Percentiles rank a stretch among this genome's conserved stretches.
These are phyloP conservation scores for Diversispora eburnea DNA, from an alignment of 192 early-diverging fungal species.

Conservation along the genomic window DNA sequence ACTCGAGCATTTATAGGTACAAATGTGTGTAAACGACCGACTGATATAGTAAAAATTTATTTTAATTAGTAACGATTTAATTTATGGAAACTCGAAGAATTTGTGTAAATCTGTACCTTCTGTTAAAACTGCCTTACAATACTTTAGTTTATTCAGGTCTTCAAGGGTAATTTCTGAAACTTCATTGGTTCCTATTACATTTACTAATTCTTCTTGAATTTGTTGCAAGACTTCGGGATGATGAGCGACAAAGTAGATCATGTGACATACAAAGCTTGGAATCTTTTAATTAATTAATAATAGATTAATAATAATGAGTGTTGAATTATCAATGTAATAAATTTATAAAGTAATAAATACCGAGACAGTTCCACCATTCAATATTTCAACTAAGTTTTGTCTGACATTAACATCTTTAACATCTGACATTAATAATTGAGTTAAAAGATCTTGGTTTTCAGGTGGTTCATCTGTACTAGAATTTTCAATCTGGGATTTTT, in stretches of 20 bases:
- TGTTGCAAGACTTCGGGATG: constrained; percentile 6
- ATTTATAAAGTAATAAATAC: neutral
- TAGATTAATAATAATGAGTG: no score
- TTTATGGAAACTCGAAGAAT: neutral
- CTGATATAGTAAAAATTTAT: neutral
- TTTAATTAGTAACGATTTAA: neutral
- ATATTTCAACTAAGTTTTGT: neutral
- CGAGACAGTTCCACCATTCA: neutral
- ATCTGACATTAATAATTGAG: neutral
- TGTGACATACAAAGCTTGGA: neutral
- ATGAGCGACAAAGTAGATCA: neutral
- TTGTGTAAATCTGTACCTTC: neutral
- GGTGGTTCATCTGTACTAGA: neutral
- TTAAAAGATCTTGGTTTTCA: neutral
- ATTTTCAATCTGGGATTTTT: neutral
- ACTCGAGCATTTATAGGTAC: neutral
- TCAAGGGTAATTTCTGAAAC: neutral
- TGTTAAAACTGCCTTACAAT: constrained; percentile 5
- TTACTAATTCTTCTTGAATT: neutral
- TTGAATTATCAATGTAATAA: neutral
- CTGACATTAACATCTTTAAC: constrained; percentile 8
- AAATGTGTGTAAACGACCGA: neutral
- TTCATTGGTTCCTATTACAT: neutral
- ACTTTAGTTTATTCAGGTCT: constrained; percentile 8
- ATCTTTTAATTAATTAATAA: neutral